Percentiles rank a stretch among this genome's conserved stretches.
Evolutionary conservation across 2,329 filamentous ascomycete species (phyloP).

Genomic region (Penicillium sp.): DNA sequence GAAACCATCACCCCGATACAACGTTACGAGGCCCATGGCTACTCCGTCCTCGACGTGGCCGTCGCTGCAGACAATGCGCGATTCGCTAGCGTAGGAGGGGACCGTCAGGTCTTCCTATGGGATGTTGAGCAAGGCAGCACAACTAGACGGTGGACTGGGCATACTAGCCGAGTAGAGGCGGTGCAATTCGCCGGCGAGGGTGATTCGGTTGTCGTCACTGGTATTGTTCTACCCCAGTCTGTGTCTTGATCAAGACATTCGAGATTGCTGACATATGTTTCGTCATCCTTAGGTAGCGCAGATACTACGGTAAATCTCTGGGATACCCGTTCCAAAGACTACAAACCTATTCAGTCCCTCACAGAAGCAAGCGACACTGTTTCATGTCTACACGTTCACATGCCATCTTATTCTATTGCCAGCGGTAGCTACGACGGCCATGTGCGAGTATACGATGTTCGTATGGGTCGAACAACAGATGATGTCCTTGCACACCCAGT

Average conservation of each 20-base stretch:
- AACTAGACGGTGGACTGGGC: conserved; percentile 70
- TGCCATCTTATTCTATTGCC: conserved; percentile 55
- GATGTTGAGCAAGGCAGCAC: conserved; percentile 83
- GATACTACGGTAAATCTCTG: conserved; percentile 46
- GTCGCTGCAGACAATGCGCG: conserved; percentile 75
- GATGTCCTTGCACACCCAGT: conserved; percentile 70
- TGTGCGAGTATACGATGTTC: conserved; percentile 78
- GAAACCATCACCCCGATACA: conserved; percentile 67
- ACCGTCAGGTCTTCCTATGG: conserved; percentile 91
- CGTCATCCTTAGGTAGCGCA: conserved; percentile 39
- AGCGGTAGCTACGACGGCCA: conserved; percentile 82
- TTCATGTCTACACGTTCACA: conserved; percentile 41
- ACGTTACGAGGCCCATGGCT: conserved; percentile 85
- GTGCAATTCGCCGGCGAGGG: conserved; percentile 76
- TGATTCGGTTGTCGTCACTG: conserved; percentile 71
- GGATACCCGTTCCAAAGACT: conserved; percentile 42
- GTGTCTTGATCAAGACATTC: not conserved
- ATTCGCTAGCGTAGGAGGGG: conserved; percentile 85
- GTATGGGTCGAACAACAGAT: conserved; percentile 68
- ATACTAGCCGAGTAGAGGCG: conserved; percentile 73
- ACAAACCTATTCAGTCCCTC: conserved; percentile 46
- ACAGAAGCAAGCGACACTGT: conserved; percentile 45
- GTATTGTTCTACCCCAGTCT: conserved; percentile 19
- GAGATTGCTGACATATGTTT: not conserved
- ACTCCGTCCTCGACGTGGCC: conserved; percentile 81